Conservation (phyloP, 2,329 filamentous ascomycete species). For the Nemania sp. region DNA sequence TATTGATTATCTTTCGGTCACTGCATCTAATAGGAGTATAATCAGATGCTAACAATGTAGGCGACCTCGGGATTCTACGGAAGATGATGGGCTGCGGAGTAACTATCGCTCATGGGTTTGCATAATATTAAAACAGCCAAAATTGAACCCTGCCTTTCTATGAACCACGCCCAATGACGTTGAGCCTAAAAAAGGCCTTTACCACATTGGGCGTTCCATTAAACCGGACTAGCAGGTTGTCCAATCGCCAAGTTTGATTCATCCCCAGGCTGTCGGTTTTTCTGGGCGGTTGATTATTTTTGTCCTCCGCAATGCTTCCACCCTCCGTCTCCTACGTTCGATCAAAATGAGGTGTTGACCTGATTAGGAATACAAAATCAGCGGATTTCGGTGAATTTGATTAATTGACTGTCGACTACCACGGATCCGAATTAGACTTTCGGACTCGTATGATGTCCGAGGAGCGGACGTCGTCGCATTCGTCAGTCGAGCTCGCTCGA, state of each 20-base stretch:
- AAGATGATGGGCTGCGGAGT: not conserved
- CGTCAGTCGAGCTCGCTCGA: not conserved
- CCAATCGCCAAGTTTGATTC: constrained; percentile 15
- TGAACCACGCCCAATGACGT: constrained; percentile 21
- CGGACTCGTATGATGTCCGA: constrained; percentile 32
- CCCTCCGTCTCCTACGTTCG: not conserved
- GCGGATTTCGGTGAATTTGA: not conserved
- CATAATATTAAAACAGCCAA: constrained; percentile 24
- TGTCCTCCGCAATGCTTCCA: not conserved
- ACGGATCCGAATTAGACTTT: not conserved
- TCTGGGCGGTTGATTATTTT: not conserved
- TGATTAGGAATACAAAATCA: not conserved
- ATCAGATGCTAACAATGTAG: not conserved
- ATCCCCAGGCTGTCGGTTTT: constrained; percentile 9
- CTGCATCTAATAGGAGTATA: not conserved
- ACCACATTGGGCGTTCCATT: not conserved
- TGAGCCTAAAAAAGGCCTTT: not conserved
- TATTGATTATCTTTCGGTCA: not conserved
- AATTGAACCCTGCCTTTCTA: constrained; percentile 10
- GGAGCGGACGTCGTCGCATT: not conserved
- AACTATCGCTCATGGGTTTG: not conserved
- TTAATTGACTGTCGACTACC: not conserved
- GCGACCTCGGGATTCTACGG: not conserved
- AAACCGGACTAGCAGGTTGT: not conserved
- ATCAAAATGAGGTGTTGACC: not conserved